Evolutionary conservation across 371 early-diverging fungal species (phyloP).

Genomic region (Gilbertella persicaria): DNA sequence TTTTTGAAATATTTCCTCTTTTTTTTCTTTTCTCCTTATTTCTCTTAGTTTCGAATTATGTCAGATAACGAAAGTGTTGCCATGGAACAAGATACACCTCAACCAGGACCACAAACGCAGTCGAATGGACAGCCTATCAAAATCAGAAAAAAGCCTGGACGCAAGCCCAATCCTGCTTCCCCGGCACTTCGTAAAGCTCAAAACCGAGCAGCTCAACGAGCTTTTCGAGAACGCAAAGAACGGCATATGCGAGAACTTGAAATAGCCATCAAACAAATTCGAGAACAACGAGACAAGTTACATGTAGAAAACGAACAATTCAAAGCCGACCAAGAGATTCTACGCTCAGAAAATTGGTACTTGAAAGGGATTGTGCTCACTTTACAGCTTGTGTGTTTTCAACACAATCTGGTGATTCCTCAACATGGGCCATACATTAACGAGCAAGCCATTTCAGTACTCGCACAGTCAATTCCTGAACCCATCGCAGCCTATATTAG

Average conservation of each 20-base stretch:
- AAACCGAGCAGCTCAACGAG: slow-evolving; percentile 79
- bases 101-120: not conserved
- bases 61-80: slow-evolving; percentile 8
- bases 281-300: slow-evolving; percentile 49
- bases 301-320: slow-evolving; percentile 53
- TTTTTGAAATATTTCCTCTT: no score
- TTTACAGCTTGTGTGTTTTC: slow-evolving; percentile 49
- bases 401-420: slow-evolving; percentile 39
- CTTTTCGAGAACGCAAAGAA: slow-evolving; percentile 80
- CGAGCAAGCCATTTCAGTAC: slow-evolving; percentile 27
- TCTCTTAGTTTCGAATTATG: slow-evolving; percentile 1
- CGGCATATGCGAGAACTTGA: slow-evolving; percentile 68
- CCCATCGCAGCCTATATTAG: slow-evolving; percentile 37
- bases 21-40: not conserved
- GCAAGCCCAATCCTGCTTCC: slow-evolving; percentile 75
- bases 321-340: slow-evolving; percentile 46
- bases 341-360: slow-evolving; percentile 63
- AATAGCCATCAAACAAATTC: slow-evolving; percentile 57
- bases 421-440: slow-evolving; percentile 39
- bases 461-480: slow-evolving; percentile 38
- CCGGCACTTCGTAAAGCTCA: slow-evolving; percentile 75
- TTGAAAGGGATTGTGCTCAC: slow-evolving; percentile 54
- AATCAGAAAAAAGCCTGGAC: slow-evolving; percentile 73
- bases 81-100: not conserved
- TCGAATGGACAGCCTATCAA: no score